Evolutionary conservation across 2,329 filamentous ascomycete genomes (phyloP).

Genomic region (Fusarium globosum): DNA sequence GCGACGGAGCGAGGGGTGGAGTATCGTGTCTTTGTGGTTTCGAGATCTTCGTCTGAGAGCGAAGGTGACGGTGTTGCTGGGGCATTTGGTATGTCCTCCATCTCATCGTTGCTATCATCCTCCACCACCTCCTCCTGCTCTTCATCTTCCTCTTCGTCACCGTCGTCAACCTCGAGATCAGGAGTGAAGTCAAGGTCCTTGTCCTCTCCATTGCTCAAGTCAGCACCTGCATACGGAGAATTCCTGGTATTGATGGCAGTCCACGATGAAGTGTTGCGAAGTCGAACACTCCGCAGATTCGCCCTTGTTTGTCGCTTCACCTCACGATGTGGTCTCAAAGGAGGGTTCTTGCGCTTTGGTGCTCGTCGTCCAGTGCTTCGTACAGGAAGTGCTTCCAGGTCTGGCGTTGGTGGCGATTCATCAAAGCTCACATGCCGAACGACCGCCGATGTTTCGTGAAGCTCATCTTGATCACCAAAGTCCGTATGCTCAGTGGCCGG

Average conservation of each 20-base stretch:
- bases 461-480: neutral
- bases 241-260: neutral
- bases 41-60: neutral
- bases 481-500: neutral
- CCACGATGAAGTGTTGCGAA: neutral
- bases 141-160: neutral
- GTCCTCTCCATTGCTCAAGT: neutral
- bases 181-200: neutral
- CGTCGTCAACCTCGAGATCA: neutral
- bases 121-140: neutral
- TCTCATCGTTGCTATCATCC: neutral
- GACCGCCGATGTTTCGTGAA: neutral
- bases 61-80: neutral
- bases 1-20: constrained; percentile 26
- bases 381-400: constrained; percentile 11
- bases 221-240: neutral
- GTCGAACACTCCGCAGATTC: neutral
- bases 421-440: constrained; percentile 9
- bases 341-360: constrained; percentile 2
- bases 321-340: neutral
- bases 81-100: neutral
- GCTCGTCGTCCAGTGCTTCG: constrained; percentile 32
- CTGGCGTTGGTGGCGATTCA: constrained; percentile 21
- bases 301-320: neutral
- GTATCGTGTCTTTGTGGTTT: constrained; percentile 30